These are phyloP conservation scores for Kurtzmaniella quercitrusa DNA, from an alignment of 1,139 yeast species.

Conservation along the genomic window DNA sequence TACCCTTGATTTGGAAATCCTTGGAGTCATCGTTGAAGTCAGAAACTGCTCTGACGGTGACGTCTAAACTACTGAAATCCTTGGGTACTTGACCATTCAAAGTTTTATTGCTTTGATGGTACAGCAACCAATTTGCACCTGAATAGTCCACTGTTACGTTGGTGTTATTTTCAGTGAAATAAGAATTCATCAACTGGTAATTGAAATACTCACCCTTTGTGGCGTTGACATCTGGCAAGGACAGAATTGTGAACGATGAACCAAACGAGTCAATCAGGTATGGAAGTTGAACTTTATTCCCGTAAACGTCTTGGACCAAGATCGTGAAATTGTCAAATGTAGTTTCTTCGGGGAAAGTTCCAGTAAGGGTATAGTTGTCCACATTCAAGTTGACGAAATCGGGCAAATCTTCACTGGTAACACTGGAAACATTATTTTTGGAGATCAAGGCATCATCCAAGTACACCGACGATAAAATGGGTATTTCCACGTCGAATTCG, in stretches of 20 bases:
- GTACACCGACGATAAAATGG: constrained; percentile 51
- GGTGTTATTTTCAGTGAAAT: constrained; percentile 55
- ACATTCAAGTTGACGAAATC: constrained; percentile 53
- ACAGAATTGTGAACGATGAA: constrained; percentile 50
- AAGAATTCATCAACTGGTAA: constrained; percentile 48
- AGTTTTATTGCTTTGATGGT: constrained; percentile 56
- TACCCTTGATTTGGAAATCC: constrained; percentile 55
- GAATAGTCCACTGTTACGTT: constrained; percentile 42
- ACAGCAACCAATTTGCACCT: constrained; percentile 61
- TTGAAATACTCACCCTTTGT: constrained; percentile 58
- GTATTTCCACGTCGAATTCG: constrained; percentile 53
- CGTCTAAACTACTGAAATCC: constrained; percentile 45
- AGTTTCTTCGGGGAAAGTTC: constrained; percentile 51
- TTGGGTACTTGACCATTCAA: constrained; percentile 67
- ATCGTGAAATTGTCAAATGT: constrained; percentile 49
- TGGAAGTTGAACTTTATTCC: constrained; percentile 60
- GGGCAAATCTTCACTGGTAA: constrained; percentile 49
- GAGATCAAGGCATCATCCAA: constrained; percentile 55
- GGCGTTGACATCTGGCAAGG: constrained; percentile 59
- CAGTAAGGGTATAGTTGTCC: constrained; percentile 45
- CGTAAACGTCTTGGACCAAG: constrained; percentile 56
- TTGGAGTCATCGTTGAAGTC: constrained; percentile 32
- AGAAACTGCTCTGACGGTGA: constrained; percentile 51
- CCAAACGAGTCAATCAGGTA: constrained; percentile 46
- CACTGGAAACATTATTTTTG: constrained; percentile 50